Evolutionary conservation across 1,284 basidiomycete genomes (phyloP).

Genomic region (Meira miltonrushii): DNA sequence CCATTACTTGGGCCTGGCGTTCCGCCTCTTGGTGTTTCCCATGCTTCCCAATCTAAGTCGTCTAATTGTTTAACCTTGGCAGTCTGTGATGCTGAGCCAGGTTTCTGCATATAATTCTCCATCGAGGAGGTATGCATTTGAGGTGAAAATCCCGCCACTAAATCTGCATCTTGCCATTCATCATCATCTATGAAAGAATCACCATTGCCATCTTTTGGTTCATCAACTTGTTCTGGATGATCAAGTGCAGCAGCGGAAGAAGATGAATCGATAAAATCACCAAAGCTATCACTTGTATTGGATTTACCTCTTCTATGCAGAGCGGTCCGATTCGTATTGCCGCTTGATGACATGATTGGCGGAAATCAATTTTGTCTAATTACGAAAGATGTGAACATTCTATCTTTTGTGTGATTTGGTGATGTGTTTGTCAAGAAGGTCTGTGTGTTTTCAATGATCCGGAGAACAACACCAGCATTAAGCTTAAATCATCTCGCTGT

Average conservation of each 20-base stretch:
- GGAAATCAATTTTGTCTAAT: slow-evolving; percentile 4
- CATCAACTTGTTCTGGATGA: background rate
- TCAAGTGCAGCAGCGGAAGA: background rate
- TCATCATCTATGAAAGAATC: slow-evolving; percentile 16
- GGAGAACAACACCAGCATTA: no score
- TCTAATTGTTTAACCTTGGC: background rate
- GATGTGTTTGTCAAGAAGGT: no score
- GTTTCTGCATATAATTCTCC: no score
- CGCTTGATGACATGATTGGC: no score
- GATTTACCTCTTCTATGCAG: background rate
- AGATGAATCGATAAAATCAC: slow-evolving; percentile 6
- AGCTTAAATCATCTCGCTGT: no score
- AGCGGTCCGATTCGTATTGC: background rate
- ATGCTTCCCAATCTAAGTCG: slow-evolving; percentile 9
- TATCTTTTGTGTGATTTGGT: no score
- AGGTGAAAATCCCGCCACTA: slow-evolving; percentile 34
- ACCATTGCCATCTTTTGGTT: background rate
- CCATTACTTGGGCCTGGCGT: slow-evolving; percentile 3
- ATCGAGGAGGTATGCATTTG: background rate
- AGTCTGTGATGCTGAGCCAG: background rate
- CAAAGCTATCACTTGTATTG: slow-evolving; percentile 4
- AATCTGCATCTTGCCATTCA: slow-evolving; percentile 29
- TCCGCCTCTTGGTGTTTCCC: slow-evolving; percentile 11
- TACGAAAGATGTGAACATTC: no score
- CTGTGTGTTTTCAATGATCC: no score